phyloP scores from a whole-genome alignment of 208 protist genomes.

The Leishmania aethiopica region DNA sequence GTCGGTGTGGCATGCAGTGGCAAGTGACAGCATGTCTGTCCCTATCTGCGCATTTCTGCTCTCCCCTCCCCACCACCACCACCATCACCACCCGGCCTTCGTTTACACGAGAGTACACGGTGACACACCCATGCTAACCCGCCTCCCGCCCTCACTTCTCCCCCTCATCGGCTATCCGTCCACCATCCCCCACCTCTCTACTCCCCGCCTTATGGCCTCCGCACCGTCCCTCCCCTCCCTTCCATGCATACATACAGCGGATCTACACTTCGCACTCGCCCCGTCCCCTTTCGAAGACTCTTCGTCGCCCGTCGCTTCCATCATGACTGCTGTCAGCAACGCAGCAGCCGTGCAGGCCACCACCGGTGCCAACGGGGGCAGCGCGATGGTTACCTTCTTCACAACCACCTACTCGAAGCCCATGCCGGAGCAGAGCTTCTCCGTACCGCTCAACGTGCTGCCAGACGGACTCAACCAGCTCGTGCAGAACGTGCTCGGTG shows the following conservation, averaged over 20 bases:
- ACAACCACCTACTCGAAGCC: constrained; percentile 64
- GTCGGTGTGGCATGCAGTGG: neutral
- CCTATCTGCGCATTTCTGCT: neutral
- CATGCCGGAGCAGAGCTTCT: constrained; percentile 83
- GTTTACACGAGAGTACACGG: neutral
- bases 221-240: neutral
- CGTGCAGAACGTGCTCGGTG: constrained; percentile 66
- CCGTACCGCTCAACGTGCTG: constrained; percentile 64
- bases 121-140: neutral
- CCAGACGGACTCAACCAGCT: constrained; percentile 72
- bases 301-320: neutral
- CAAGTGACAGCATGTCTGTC: neutral
- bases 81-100: neutral
- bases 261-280: neutral
- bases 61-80: neutral
- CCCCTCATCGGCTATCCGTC: neutral
- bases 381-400: constrained; percentile 79
- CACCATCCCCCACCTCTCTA: neutral
- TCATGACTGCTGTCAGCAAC: constrained; percentile 11
- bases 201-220: neutral
- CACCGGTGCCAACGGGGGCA: constrained; percentile 38
- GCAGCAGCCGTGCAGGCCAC: constrained; percentile 5
- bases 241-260: neutral
- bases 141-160: neutral
- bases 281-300: neutral